Base-by-base conservation (phyloP, 2,329 filamentous ascomycete species). In the Ophiostoma quercus region DNA sequence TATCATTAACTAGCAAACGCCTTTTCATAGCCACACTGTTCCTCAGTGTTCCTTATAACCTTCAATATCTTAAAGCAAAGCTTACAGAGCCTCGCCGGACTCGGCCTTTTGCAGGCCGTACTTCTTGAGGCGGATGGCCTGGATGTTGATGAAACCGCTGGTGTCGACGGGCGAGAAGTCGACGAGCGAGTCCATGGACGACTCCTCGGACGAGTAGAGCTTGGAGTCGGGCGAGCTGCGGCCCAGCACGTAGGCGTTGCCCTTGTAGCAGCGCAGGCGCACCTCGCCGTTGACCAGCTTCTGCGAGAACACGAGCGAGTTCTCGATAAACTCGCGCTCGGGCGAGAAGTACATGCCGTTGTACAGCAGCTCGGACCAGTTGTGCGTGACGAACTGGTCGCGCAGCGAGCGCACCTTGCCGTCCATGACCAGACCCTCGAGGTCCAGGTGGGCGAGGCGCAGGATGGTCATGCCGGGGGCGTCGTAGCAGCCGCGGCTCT, bases 401-500 rank as follows among this genome's bases (percentile, higher is more conserved):
- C 85, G 84, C 37, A 88, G 80, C 72, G 82, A 81, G 72, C 85
- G 84, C 51, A 88, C 84, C 75, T 86, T 83, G 71, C 82, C 81
- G 78, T 88, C 86, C 78, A 88, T 79, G 71, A 85, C 82, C 19
- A 79, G 74, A 71, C 77, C 78, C 74, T 79, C 78, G 47, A 88
- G 80, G 72, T 88, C 85, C 3, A 80, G 68, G 71, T 82, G 80
- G 25, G 80, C 80, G 25, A 79, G 77, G 25, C 79, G 77, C 66
- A 77, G 75, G 34, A 78, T 76, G 69, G 77, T 78, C 72, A 88
- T 79, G 70, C 82, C 86, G 1, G 86, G 86, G 12, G 86, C 84
- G 76, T 94, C 91, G 82, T 94, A 94, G 83, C 91, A 94, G 75
- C 91, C 91, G 76, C 91, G 87, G 74, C 85, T 89, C 84, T 94